phyloP scores from a whole-genome alignment of 2,329 filamentous ascomycete species.

The Apiospora pterosperma region DNA sequence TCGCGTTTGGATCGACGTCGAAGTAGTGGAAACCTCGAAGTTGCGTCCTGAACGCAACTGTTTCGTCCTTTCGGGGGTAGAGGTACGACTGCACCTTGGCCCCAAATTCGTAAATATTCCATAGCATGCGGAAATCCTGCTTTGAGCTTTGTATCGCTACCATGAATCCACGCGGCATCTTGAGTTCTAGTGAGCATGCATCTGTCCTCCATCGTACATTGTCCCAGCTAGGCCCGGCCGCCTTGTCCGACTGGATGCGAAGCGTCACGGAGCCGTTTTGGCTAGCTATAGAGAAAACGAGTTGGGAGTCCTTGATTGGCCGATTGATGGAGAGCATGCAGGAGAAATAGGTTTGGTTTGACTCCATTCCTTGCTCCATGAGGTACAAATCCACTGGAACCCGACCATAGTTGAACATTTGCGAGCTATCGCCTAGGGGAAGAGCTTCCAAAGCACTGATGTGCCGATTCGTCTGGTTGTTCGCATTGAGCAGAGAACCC shows the following conservation, averaged over 20 bases:
- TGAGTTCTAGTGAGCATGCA: constrained; percentile 61
- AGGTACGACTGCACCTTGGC: constrained; percentile 71
- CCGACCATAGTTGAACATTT: constrained; percentile 75
- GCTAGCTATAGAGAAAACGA: constrained; percentile 73
- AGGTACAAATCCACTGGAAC: constrained; percentile 73
- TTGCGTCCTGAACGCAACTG: constrained; percentile 63
- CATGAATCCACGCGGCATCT: constrained; percentile 72
- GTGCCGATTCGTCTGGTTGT: constrained; percentile 41
- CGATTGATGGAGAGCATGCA: constrained; percentile 76
- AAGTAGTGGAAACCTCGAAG: constrained; percentile 78
- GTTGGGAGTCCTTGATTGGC: constrained; percentile 62
- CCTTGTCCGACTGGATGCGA: constrained; percentile 65
- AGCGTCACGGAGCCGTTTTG: constrained; percentile 77
- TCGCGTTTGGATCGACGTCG: constrained; percentile 65
- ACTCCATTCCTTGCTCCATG: constrained; percentile 68
- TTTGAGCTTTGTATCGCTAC: constrained; percentile 69
- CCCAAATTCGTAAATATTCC: constrained; percentile 83
- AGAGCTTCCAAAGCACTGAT: constrained; percentile 64
- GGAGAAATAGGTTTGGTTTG: constrained; percentile 65
- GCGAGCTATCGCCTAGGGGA: constrained; percentile 70
- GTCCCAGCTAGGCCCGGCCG: constrained; percentile 71
- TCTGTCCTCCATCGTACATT: constrained; percentile 78
- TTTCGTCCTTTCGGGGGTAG: constrained; percentile 66
- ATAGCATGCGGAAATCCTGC: constrained; percentile 74
- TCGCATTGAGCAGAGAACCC: constrained; percentile 45